Evolutionary conservation across 2,329 filamentous ascomycete genomes (phyloP).

Genomic region (Neofusicoccum parvum): DNA sequence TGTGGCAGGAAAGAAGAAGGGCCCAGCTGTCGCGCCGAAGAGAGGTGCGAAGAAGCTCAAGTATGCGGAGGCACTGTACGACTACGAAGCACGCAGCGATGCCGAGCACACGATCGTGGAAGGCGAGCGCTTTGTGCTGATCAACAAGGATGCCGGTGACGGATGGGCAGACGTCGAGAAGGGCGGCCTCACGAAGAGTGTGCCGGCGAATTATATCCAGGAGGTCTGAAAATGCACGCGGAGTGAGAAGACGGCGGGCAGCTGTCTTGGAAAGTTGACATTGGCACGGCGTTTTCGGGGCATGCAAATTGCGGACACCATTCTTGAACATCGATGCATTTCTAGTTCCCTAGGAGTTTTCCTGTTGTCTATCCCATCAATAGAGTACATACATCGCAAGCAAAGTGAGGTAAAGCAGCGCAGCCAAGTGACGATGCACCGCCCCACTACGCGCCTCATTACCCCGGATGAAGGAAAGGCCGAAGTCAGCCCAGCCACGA

Average conservation of each 20-base stretch:
- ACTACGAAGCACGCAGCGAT: conserved; percentile 83
- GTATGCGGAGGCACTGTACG: conserved; percentile 91
- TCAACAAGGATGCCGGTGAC: conserved; percentile 85
- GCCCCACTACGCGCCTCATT: conserved; percentile 10
- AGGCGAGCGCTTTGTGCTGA: conserved; percentile 87
- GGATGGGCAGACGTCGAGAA: conserved; percentile 98
- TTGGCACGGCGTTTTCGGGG: conserved; percentile 7
- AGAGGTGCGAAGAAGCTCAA: conserved; percentile 91
- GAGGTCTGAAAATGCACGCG: conserved; percentile 49
- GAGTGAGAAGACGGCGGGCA: neutral
- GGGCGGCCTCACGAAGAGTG: conserved; percentile 81
- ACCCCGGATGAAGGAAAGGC: conserved; percentile 21
- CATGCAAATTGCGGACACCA: neutral
- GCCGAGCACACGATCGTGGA: conserved; percentile 87
- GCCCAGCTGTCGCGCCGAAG: conserved; percentile 85
- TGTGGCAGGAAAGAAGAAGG: conserved; percentile 72
- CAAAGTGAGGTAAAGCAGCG: neutral
- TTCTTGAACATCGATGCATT: neutral
- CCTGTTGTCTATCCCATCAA: neutral
- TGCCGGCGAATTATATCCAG: conserved; percentile 92
- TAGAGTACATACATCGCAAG: neutral
- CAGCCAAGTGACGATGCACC: neutral
- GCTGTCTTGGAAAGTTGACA: conserved; percentile 8
- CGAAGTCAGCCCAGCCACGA: conserved; percentile 15
- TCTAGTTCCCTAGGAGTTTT: neutral